Evolutionary conservation across 2,329 filamentous ascomycete genomes (phyloP), one percentile per base, ranked within the genome.

Genomic region (Hypoxylon sp.): DNA sequence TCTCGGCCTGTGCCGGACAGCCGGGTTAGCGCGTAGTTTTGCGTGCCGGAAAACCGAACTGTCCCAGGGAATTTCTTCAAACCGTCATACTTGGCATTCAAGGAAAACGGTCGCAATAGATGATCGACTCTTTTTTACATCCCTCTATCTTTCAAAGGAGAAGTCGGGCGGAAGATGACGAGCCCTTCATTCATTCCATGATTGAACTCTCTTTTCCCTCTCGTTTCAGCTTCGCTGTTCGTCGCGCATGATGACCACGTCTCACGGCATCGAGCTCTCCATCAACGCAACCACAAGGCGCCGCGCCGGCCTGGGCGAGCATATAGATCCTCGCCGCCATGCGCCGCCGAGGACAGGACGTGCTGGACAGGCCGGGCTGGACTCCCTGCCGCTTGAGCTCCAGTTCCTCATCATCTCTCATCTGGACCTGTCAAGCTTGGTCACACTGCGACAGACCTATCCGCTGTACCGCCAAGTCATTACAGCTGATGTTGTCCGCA

Each of bases 351-450:
- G 31, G 53, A 48, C 51, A 29, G 56, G 47, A 46, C 55, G 26
- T 14, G 14, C 47, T n/a, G 50, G 47, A 13, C n/a, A 58, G 14
- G 59, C 50, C 42, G 67, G 72, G 55, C 70, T 77, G 54, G 57
- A 64, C 44, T 67, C 70, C 26, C 53, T 78, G 17, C 75, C 76
- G 10, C 56, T 74, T 11, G 76, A 78, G 57, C 72, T 78, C 44
- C 75, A 76, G 62, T 71, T 71, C 26, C 72, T 78, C 42, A 73
- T 78, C 58, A 39, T 77, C 22, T 62, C 65, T 3, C 65, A 75
- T 17, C 51, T 78, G 52, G 75, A 77, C 54, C 64, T 78, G 42
- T 55, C 67, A 13, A 73, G 71, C 53, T 67, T 77, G 31, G 57
- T 76, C 42, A 62, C 69, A 9, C 57, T 77, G 47, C 72, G 75